These are phyloP conservation scores for Alternaria arborescens DNA, from an alignment of 2,329 filamentous ascomycete genomes.

Conservation along the genomic window DNA sequence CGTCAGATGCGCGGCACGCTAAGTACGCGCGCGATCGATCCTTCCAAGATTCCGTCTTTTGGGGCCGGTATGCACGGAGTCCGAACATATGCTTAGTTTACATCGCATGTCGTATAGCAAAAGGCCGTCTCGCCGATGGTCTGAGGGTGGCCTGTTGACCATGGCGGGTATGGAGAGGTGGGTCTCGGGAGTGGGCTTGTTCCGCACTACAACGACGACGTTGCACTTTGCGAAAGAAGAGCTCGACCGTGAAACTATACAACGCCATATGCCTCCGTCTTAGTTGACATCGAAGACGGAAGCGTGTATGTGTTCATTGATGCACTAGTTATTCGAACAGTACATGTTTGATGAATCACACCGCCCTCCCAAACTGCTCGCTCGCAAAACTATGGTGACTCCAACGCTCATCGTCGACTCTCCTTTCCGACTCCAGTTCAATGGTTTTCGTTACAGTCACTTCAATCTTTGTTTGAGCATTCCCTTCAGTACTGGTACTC, in stretches of 20 bases:
- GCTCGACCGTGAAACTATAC: neutral
- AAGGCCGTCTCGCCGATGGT: neutral
- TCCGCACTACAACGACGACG: neutral
- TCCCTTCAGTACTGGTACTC: constrained; percentile 1
- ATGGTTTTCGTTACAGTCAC: constrained; percentile 20
- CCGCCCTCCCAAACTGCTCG: neutral
- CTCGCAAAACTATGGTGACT: neutral
- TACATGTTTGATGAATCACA: neutral
- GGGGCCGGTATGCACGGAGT: constrained; percentile 9
- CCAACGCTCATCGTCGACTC: constrained; percentile 3
- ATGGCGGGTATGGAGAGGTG: neutral
- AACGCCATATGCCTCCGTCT: neutral
- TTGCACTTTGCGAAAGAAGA: neutral
- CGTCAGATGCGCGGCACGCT: constrained; percentile 24
- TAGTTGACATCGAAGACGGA: neutral
- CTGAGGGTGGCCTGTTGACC: neutral
- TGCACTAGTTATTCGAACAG: neutral
- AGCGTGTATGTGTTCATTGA: neutral
- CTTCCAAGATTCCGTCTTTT: constrained; percentile 1
- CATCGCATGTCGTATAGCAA: neutral
- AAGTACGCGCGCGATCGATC: constrained; percentile 17
- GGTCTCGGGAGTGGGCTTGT: neutral
- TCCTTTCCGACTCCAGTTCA: constrained; percentile 8
- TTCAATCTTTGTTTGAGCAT: neutral
- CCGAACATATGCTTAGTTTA: neutral